Base-by-base conservation (phyloP, 1,139 yeast genomes). In the Candida sojae region DNA sequence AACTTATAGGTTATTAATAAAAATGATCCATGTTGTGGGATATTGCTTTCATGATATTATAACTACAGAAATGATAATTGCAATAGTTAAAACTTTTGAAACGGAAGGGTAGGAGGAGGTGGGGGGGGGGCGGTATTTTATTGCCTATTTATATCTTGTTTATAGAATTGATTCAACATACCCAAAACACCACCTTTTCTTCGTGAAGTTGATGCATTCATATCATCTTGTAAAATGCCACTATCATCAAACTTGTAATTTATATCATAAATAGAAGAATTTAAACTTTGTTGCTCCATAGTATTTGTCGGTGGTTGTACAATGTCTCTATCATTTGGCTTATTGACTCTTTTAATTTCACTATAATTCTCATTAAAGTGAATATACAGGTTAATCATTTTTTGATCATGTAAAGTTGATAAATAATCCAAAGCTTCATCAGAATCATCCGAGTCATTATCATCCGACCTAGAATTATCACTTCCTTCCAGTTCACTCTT, bases 321-420 rank as follows among this genome's bases (percentile, higher is more conserved):
- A 13, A 28, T 21, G 12, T 21, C 11, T 35, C 7, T 35, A 7
- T 35, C 39, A 21, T 21, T 12, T 21, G 29, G 29, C 21, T 35
- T 35, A 25, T 35, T 35, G 7, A 35, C 39, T 8, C 39, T 35
- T 35, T 35, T 21, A n/a, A 10, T 4, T 29, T 53, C 52, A 39
- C 63, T 91, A 64, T 91, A 91, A 55, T 89, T 88, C 59, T 91
- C 96, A 57, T 91, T 70, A 63, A 92, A 92, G 64, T 90, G 84
- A 71, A 90, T 74, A 63, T 90, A 92, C 1, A 96, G 88, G 60
- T 90, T 90, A 63, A 89, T 82, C 97, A 92, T 92, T 64, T 92
- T 92, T 52, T 90, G 96, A 57, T 89, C 92, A 34, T 84, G 83
- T 26, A 60, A 53, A 31, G 49, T 45, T 4, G 47, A 32, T 32